Evolutionary conservation across 306 rosid genomes (phyloP), one percentile per base, ranked within the genome.

Genomic region (Quercus bicolor): DNA sequence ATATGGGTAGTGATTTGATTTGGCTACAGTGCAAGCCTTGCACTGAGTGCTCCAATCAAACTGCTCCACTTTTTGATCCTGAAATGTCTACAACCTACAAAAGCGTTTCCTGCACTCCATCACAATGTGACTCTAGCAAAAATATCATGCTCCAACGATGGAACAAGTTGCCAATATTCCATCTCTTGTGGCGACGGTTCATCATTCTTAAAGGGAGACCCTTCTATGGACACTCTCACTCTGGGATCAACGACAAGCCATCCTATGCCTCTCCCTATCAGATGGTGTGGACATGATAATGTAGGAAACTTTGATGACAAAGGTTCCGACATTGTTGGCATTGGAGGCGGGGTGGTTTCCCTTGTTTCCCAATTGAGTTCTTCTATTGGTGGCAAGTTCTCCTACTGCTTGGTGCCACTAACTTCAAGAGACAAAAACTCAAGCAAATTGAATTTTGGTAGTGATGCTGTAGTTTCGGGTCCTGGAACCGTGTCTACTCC

Each of bases 251-350:
- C 82, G 4, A 21, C 64, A 0, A 77, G 54, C 0, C 7, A 54
- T 1, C 8, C 8, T 0, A 15, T 84, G 2, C 20, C 86, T 0
- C 59, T 90, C 26, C 88, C 84, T 0, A 28, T 75, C 5, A 26
- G 87, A 5, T 91, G 93, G 1, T 90, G 97, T 3, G 90, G 92
- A 0, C 68, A n/a, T 1, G 1, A 57, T 6, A 86, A 81, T 6
- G 26, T 0, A 0, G 89, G 88, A 0, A 28, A 72, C 5, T 86
- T 79, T 5, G 1, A 24, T 0, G 0, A 28, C 0, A 21, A 29
- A 1, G 68, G 70, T 0, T 85, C 91, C 0, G 94, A 89, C 3
- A 68, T 92, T 11, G 86, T 92, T 1, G 96, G 94, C 0, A 85
- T 92, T 0, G 92, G 91, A 2, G 54, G 74, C 0, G 87, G 94